phyloP scores from a whole-genome alignment of 108 stramenopile species.

The Pseudonitzschia delicatissima region DNA sequence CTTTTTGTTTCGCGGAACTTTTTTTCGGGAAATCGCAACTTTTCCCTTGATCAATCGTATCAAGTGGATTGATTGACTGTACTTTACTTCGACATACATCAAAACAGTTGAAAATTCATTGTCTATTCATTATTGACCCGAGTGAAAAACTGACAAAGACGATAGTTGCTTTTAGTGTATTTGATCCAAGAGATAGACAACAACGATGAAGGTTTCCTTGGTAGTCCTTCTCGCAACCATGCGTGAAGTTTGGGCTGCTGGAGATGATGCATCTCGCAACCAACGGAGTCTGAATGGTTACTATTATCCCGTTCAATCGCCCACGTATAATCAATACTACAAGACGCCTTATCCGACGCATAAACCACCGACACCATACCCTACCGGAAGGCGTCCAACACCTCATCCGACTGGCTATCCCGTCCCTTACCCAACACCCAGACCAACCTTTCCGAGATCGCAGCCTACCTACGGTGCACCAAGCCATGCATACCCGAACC shows the following conservation, averaged over 20 bases:
- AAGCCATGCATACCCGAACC: too few relatives aligned
- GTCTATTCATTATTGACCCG: background rate
- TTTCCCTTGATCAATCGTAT: background rate
- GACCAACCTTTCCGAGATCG: background rate
- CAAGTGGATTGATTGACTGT: too few relatives aligned
- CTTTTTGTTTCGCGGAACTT: slow-evolving; percentile 3
- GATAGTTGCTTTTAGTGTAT: background rate
- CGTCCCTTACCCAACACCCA: background rate
- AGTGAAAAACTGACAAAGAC: background rate
- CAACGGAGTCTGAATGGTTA: background rate
- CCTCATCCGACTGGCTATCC: background rate
- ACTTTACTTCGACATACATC: background rate
- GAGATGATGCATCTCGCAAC: background rate
- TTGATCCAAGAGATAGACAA: background rate
- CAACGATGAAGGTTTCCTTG: slow-evolving; percentile 1
- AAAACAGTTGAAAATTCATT: too few relatives aligned
- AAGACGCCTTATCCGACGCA: slow-evolving; percentile 5
- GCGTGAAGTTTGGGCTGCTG: background rate
- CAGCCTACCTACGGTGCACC: background rate
- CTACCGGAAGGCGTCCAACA: background rate
- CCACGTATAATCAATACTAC: slow-evolving; percentile 1
- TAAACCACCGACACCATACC: slow-evolving; percentile 1
- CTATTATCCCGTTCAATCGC: slow-evolving; percentile 4
- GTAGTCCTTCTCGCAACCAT: background rate
- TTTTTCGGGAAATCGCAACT: background rate